Percentiles rank a stretch among this genome's conserved stretches.
Conservation (phyloP, 306 rosid species). For the Cucumis cinereus region DNA sequence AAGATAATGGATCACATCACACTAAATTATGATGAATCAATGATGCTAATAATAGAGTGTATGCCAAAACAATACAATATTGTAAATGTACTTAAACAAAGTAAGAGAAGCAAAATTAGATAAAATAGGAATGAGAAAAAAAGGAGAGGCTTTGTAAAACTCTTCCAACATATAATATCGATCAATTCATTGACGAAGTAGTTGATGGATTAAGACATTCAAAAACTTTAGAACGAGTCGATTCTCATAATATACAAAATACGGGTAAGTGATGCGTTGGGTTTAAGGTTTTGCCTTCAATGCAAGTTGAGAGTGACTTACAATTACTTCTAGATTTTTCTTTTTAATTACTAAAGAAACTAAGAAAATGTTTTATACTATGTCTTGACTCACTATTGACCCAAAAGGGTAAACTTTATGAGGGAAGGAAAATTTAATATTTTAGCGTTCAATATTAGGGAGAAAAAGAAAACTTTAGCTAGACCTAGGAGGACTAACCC, state of each 20-base stretch:
- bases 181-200: not conserved
- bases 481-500: too few relatives aligned
- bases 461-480: too few relatives aligned
- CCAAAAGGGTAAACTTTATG: too few relatives aligned
- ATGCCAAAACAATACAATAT: not conserved
- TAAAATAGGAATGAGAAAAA: not conserved
- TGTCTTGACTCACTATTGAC: too few relatives aligned
- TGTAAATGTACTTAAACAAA: not conserved
- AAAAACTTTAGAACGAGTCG: not conserved
- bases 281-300: not conserved
- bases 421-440: too few relatives aligned
- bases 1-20: not conserved
- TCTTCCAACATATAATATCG: not conserved
- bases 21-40: not conserved
- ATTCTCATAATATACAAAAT: not conserved
- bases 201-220: not conserved
- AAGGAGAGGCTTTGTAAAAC: not conserved
- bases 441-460: too few relatives aligned
- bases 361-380: not conserved
- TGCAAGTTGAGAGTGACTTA: not conserved
- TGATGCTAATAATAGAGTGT: not conserved
- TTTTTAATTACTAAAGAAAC: not conserved
- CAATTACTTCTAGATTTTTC: not conserved
- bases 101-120: conserved; percentile 1
- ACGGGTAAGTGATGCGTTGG: not conserved